phyloP scores from a whole-genome alignment of 1,139 yeast species.

The Sporopachydermia cereana region DNA sequence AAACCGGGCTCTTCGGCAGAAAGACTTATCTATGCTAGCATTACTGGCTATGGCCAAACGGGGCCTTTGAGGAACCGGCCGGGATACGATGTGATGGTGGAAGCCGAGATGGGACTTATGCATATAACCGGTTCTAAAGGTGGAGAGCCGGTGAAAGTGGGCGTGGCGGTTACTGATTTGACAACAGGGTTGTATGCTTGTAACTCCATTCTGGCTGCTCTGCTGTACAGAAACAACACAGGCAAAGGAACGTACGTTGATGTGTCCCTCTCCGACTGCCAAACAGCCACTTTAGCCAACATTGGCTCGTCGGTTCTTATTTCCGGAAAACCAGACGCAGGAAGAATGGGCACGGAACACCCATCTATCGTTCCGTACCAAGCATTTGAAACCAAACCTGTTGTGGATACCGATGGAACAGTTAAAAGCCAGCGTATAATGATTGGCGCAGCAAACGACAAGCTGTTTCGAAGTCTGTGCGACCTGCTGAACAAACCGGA shows the following conservation, averaged over 20 bases:
- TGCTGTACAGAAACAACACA: slow-evolving; percentile 22
- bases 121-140: slow-evolving; percentile 32
- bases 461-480: slow-evolving; percentile 24
- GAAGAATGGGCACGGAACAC: slow-evolving; percentile 32
- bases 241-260: slow-evolving; percentile 29
- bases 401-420: slow-evolving; percentile 19
- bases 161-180: slow-evolving; percentile 32
- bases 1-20: slow-evolving; percentile 18
- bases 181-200: slow-evolving; percentile 31
- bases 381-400: slow-evolving; percentile 24
- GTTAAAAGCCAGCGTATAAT: slow-evolving; percentile 17
- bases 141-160: slow-evolving; percentile 32
- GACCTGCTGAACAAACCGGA: slow-evolving; percentile 25
- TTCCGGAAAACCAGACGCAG: slow-evolving; percentile 29
- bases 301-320: slow-evolving; percentile 29
- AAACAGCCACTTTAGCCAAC: slow-evolving; percentile 29
- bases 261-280: slow-evolving; percentile 28
- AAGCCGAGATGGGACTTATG: slow-evolving; percentile 34
- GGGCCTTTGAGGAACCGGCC: slow-evolving; percentile 27
- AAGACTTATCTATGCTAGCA: slow-evolving; percentile 26
- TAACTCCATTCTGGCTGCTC: slow-evolving; percentile 28
- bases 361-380: slow-evolving; percentile 33
- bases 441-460: slow-evolving; percentile 34
- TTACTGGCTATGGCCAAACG: slow-evolving; percentile 30
- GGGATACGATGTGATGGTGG: slow-evolving; percentile 35